Evolutionary conservation across 176 grass and related monocot species (phyloP).

Genomic region (Coix lacrymajobi): DNA sequence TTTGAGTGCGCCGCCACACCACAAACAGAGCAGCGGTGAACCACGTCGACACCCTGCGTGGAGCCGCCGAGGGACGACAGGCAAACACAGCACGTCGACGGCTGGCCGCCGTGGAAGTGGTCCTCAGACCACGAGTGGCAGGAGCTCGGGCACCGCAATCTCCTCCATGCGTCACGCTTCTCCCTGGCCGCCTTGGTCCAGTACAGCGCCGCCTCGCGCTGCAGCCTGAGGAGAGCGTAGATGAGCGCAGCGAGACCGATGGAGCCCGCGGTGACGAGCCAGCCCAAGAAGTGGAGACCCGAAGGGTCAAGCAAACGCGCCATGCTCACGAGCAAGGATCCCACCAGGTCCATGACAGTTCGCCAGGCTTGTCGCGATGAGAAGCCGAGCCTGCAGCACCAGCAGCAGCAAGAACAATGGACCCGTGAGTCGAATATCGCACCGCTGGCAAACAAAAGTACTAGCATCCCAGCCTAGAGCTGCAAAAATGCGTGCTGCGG

Average conservation of each 20-base stretch:
- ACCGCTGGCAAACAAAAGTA: not conserved
- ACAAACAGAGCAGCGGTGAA: constrained; percentile 64
- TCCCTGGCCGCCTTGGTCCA: constrained; percentile 72
- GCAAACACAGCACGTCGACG: constrained; percentile 74
- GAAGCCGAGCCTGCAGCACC: constrained; percentile 21
- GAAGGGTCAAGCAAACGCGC: constrained; percentile 25
- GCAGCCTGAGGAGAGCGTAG: constrained; percentile 62
- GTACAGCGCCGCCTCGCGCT: constrained; percentile 61
- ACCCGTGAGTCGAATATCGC: not conserved
- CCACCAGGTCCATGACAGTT: constrained; percentile 50
- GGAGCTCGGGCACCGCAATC: constrained; percentile 55
- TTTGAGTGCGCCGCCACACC: constrained; percentile 51
- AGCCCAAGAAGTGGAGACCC: constrained; percentile 42
- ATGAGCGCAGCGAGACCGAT: constrained; percentile 49
- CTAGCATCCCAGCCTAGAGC: not conserved
- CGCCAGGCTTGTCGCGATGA: constrained; percentile 1
- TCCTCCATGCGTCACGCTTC: constrained; percentile 47
- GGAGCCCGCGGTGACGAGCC: constrained; percentile 69
- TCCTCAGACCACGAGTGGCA: constrained; percentile 61
- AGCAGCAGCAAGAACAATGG: constrained; percentile 4
- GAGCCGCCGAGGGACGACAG: constrained; percentile 27
- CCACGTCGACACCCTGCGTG: not conserved
- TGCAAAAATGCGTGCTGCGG: not conserved
- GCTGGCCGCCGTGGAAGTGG: constrained; percentile 30
- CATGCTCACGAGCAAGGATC: constrained; percentile 48